Evolutionary conservation across 1,139 yeast genomes (phyloP).

Genomic region (Hansenula anomala): DNA sequence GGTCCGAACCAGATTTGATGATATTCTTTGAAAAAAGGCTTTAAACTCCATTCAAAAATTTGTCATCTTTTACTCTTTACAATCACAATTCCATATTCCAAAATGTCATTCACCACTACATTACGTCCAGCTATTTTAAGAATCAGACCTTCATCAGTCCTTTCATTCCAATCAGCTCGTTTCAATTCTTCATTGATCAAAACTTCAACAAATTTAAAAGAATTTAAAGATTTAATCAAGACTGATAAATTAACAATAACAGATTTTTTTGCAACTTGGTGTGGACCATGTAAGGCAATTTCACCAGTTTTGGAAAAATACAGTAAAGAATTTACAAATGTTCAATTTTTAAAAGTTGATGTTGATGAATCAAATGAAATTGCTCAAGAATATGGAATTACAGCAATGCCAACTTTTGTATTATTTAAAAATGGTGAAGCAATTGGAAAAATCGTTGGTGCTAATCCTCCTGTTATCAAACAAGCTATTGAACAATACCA

Average conservation of each 20-base stretch:
- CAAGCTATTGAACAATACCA: slow-evolving; percentile 31
- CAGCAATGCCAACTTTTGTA: slow-evolving; percentile 88
- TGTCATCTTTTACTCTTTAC: too few relatives aligned
- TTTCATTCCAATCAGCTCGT: too few relatives aligned
- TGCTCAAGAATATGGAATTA: slow-evolving; percentile 63
- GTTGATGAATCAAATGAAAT: slow-evolving; percentile 68
- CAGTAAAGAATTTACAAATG: slow-evolving; percentile 37
- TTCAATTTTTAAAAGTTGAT: slow-evolving; percentile 74
- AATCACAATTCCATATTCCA: too few relatives aligned
- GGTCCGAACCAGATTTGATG: neutral
- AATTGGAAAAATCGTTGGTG: slow-evolving; percentile 68
- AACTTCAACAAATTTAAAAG: slow-evolving; percentile 31
- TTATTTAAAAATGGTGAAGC: slow-evolving; percentile 66
- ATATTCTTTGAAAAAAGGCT: too few relatives aligned
- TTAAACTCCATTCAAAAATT: too few relatives aligned
- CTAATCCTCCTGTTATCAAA: slow-evolving; percentile 50
- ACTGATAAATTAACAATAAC: slow-evolving; percentile 60
- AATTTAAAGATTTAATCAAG: slow-evolving; percentile 42
- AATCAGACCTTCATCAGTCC: slow-evolving; percentile 2
- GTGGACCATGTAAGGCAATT: slow-evolving; percentile 90
- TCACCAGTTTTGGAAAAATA: slow-evolving; percentile 74
- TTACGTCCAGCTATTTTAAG: slow-evolving; percentile 5
- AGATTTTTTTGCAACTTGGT: slow-evolving; percentile 89
- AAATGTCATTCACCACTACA: slow-evolving; percentile 3
- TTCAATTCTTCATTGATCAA: slow-evolving; percentile 18